Percentiles rank a stretch among this genome's conserved stretches.
Evolutionary conservation across 2,329 filamentous ascomycete species (phyloP).

Genomic region (Aspergillus sergii): DNA sequence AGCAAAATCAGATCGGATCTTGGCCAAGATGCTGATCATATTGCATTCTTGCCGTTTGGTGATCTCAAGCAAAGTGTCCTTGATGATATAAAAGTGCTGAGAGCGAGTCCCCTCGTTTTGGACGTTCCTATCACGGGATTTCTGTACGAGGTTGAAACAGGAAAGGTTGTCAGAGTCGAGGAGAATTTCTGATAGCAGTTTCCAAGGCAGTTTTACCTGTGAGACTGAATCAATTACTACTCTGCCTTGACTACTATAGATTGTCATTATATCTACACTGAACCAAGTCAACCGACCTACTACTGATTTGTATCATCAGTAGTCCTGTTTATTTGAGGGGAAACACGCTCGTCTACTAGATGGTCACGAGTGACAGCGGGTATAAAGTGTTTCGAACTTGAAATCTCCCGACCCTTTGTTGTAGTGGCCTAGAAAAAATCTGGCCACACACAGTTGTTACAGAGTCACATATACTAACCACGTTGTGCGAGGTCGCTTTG

Average conservation of each 20-base stretch:
- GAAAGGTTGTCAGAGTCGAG: conserved; percentile 51
- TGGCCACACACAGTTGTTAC: neutral
- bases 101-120: conserved; percentile 60
- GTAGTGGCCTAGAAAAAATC: neutral
- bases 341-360: neutral
- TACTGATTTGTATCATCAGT: neutral
- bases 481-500: neutral
- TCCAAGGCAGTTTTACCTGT: no score
- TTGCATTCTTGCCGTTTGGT: conserved; percentile 67
- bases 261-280: no score
- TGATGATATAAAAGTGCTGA: conserved; percentile 67
- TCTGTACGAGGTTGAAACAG: conserved; percentile 77
- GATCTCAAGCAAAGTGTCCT: conserved; percentile 66
- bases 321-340: neutral
- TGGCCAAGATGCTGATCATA: conserved; percentile 48
- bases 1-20: conserved; percentile 60
- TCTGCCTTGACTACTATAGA: neutral
- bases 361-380: neutral
- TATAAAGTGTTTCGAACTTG: neutral
- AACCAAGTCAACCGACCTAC: neutral
- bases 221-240: neutral
- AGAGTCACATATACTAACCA: neutral
- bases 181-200: neutral
- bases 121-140: conserved; percentile 69
- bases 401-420: neutral